These are phyloP conservation scores for Parietaria judaica DNA, from an alignment of 306 rosid genomes.

Conservation along the genomic window DNA sequence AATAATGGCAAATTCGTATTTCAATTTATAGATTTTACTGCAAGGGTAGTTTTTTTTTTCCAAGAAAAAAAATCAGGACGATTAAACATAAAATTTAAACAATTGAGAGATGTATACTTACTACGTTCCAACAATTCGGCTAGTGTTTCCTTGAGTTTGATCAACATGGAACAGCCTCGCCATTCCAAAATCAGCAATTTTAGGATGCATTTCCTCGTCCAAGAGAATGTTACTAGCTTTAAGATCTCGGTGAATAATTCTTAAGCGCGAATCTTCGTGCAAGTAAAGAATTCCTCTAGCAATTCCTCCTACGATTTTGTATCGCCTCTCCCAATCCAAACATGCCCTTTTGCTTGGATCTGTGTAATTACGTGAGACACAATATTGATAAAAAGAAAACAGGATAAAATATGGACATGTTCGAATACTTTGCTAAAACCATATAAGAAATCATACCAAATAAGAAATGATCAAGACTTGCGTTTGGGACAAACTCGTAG, in stretches of 20 bases:
- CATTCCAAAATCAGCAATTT: conserved; percentile 40
- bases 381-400: too few species aligned
- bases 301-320: conserved; percentile 27
- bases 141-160: conserved; percentile 26
- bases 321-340: conserved; percentile 30
- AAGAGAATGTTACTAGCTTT: conserved; percentile 33
- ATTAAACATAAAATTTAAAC: too few species aligned
- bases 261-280: conserved; percentile 42
- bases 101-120: conserved; percentile 26
- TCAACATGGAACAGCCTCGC: conserved; percentile 27
- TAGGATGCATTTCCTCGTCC: conserved; percentile 32
- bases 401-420: neutral
- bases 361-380: neutral
- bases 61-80: too few species aligned
- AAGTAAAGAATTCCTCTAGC: conserved; percentile 35
- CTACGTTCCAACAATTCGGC: conserved; percentile 35
- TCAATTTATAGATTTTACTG: too few species aligned
- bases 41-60: too few species aligned
- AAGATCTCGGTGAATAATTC: conserved; percentile 40
- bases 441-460: neutral
- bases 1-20: neutral
- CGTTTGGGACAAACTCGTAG: conserved; percentile 15
- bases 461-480: conserved; percentile 11
- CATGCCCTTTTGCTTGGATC: conserved; percentile 13
- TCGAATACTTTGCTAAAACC: neutral